Evolutionary conservation across 2,329 filamentous ascomycete species (phyloP), one percentile per base, ranked within the genome.

Genomic region (Xylaria sp.): DNA sequence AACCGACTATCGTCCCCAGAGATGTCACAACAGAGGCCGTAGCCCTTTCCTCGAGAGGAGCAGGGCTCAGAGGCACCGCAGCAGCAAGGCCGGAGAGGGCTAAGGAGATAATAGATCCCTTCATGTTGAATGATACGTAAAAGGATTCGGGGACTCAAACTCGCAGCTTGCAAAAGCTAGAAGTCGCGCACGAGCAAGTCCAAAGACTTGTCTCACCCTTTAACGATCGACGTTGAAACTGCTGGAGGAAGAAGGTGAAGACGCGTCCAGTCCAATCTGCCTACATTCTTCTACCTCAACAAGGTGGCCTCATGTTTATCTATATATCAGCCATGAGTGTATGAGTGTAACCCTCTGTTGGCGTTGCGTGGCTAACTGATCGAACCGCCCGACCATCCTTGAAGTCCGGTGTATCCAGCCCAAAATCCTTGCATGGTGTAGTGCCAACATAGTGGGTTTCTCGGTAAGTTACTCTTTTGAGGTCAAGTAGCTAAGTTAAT

Each of bases 1-100:
- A 69, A n/a, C 77, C 77, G 20, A 78, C 67, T 18, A 78, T 63
- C 9, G 76, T 78, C 9, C 77, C 77, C 32, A 72, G 75, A 10
- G 75, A 65, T 18, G 70, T 74, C 43, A 68, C 56, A 13, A 78
- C 72, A n/a, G 76, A 75, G 18, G 72, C 66, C n/a, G 68, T 73
- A 8, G 63, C 57, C 48, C 75, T 70, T 65, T 73, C 71, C 50
- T 74, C 72, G 1, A 74, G 65, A 6, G 70, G 70, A n/a, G 53
- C 55, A 7, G 72, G 68, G 8, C 70, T 62, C 2, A 69, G 63
- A 15, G 75, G 72, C 30, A 68, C 67, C 28, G 75, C 75, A 43
- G 59, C 71, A 15, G 65, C 69, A 30, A 75, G 46, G 63, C 75
- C 63, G 30, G 56, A 48, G 43, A 76, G 18, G 39, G 65, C 60